These are phyloP conservation scores for Gastrolobium villosum DNA, from an alignment of 306 rosid genomes.

Conservation along the genomic window DNA sequence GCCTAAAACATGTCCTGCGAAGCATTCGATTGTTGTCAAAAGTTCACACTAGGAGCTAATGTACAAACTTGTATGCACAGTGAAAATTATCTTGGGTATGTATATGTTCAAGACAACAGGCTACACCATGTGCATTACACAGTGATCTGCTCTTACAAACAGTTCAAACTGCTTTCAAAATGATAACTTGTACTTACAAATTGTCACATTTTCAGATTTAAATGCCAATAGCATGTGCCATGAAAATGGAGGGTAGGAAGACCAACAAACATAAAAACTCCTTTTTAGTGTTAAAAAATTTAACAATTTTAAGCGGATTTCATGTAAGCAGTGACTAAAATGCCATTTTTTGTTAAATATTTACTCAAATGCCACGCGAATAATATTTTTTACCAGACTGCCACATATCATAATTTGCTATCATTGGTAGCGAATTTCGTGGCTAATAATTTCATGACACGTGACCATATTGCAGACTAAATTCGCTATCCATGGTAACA, in stretches of 20 bases:
- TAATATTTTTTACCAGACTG: no score
- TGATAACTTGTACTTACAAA: constrained; percentile 26
- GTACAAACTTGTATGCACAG: background rate
- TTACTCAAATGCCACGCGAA: no score
- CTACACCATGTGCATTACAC: constrained; percentile 38
- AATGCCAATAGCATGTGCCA: constrained; percentile 15
- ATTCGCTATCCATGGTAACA: no score
- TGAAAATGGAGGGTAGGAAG: background rate
- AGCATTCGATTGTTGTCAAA: constrained; percentile 42
- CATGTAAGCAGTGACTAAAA: no score
- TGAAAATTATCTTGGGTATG: constrained; percentile 22
- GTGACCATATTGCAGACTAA: no score
- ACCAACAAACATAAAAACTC: no score
- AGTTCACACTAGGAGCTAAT: constrained; percentile 21
- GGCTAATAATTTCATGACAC: no score
- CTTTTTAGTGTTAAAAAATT: background rate
- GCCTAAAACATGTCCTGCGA: constrained; percentile 47
- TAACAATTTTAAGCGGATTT: constrained; percentile 1
- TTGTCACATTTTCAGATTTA: background rate
- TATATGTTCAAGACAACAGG: constrained; percentile 1
- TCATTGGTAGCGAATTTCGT: no score
- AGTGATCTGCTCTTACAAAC: constrained; percentile 1
- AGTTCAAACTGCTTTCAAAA: constrained; percentile 31
- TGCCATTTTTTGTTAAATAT: no score
- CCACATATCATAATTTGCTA: no score